Evolutionary conservation across 768 basidiomycete species (phyloP), one percentile per base, ranked within the genome.

Genomic region (Calocera cornea): DNA sequence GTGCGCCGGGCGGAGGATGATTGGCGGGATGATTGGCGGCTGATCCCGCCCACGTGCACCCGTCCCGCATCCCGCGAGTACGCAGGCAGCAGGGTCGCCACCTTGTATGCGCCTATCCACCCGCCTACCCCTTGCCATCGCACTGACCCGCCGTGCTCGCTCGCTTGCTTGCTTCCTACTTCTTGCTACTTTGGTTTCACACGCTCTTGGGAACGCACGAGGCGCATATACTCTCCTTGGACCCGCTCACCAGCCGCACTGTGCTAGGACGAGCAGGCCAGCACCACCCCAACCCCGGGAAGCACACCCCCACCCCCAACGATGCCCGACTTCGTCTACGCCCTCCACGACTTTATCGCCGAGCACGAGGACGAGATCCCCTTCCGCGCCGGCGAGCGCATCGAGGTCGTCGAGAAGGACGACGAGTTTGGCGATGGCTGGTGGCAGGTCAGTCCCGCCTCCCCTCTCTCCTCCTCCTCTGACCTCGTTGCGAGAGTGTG

Each of bases 301-400:
- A 17, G 24, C 44, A 17, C 19, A 19, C 19, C 16, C 3, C 44
- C 44, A 7, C 44, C 44, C 8, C 7, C 24, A 7, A 60, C 24
- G 22, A 69, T 69, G 65, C 49, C 34, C n/a, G 87, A 90, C 72
- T 90, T 89, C 79, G 91, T 94, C 65, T 93, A 90, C 72, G 92
- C 89, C 0, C 79, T 92, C 16, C 92, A 95, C 75, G 87, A 89
- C 72, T 98, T 97, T 72, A 72, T 78, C 2, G 95, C 97, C 1
- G 94, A 99, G 79, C 86, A 97, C 76, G 90, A 90, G 65, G 97
- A 99, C 77, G 97, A 99, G 78, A 83, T 98, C 41, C 72, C 85
- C 0, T 97, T 98, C 75, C 81, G 78, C 47, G 87, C 86, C 2
- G 95, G 95, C 1, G 92, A 98, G 71, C 81, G 84, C 67, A 92